Base-by-base conservation (phyloP, 2,329 filamentous ascomycete species). In the Monosporascus sp. region DNA sequence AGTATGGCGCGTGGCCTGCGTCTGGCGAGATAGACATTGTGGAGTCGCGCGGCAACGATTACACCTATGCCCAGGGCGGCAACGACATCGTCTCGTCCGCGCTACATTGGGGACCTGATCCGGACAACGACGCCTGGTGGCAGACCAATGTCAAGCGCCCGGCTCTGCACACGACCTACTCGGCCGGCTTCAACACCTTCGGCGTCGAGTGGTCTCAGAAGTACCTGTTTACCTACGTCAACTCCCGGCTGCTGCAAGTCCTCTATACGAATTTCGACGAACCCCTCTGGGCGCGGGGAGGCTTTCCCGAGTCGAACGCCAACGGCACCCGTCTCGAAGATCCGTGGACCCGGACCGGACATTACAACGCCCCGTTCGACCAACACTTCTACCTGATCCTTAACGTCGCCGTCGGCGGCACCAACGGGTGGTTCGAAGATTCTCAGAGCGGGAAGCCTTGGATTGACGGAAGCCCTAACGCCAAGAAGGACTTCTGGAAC, bases 191-290 rank as follows among this genome's bases (percentile, higher is more conserved):
- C 74, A 88, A 95, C 74, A 90, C 82, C 0, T 95, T 85, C 64
- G 90, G 90, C 16, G 71, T 95, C 2, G 90, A 95, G 71, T 95
- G 90, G 90, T 91, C 84, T 50, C 82, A 93, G 62, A 93, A 92
- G 70, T 94, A 95, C 69, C 75, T 94, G 55, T 95, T 93, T 75
- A 92, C 88, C 24, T 95, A 91, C 68, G 80, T 95, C 74, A 87
- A 94, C 77, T 87, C 82, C 46, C 85, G 88, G 14, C 81, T 95
- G 20, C 76, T 91, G 27, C 89, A 93, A 69, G 88, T 93, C 50
- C 79, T 91, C 57, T 95, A 91, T 75, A 86, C 82, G 61, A 88
- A 86, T 69, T 91, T 91, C 64, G 75, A 86, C 61, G 67, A 81
- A 62, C 78, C 82, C 9, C 80, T 91, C 64, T 91, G 85, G 82